Evolutionary conservation across 441 rosid species (phyloP).

Genomic region (Melastoma candidum): DNA sequence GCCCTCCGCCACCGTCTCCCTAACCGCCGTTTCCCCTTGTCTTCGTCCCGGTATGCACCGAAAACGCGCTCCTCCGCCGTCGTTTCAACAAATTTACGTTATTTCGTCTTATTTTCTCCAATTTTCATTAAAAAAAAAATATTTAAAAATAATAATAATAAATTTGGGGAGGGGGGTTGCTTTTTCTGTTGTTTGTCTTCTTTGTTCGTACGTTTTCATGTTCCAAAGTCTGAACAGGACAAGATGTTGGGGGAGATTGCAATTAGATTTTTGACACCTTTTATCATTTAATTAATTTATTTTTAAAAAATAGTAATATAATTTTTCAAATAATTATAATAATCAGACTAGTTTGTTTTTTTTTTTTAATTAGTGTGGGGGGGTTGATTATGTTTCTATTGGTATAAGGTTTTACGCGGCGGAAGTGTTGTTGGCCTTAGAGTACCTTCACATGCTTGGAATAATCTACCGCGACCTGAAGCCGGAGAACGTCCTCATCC

Average conservation of each 20-base stretch:
- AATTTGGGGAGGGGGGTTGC: too few relatives aligned
- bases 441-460: constrained; percentile 70
- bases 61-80: not conserved
- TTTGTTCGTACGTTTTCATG: too few relatives aligned
- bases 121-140: too few relatives aligned
- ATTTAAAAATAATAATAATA: too few relatives aligned
- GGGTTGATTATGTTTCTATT: not conserved
- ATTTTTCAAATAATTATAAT: too few relatives aligned
- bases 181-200: too few relatives aligned
- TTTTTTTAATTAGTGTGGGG: not conserved
- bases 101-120: not conserved
- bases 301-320: too few relatives aligned
- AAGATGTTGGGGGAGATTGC: too few relatives aligned
- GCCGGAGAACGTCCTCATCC: constrained; percentile 63
- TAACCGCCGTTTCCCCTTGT: constrained; percentile 36
- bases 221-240: too few relatives aligned
- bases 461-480: constrained; percentile 68
- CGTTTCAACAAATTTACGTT: not conserved
- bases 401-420: constrained; percentile 55
- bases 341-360: not conserved
- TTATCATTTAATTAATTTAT: too few relatives aligned
- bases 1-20: constrained; percentile 52
- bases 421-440: constrained; percentile 57
- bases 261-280: too few relatives aligned
- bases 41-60: constrained; percentile 48